A percentile compares a stretch with the other conserved stretches of the same genome.
phyloP scores from a whole-genome alignment of 2,329 filamentous ascomycete genomes.

The Scopulariopsis brevicaulis region DNA sequence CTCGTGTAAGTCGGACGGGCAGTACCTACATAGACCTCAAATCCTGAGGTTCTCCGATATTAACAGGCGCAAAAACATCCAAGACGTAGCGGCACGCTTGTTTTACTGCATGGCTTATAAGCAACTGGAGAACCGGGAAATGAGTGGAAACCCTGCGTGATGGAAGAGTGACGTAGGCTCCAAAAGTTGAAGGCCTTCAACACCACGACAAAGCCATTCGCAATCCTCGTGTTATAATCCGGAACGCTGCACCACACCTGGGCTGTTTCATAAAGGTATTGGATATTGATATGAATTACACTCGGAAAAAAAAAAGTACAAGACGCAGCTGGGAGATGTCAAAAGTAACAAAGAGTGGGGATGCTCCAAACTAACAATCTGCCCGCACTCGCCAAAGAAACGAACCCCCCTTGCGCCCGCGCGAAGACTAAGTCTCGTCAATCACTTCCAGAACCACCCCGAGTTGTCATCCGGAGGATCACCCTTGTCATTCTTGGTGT shows the following conservation, averaged over 20 bases:
- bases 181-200: neutral
- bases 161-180: neutral
- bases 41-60: neutral
- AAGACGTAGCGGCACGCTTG: neutral
- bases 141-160: neutral
- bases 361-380: neutral
- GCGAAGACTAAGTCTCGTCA: neutral
- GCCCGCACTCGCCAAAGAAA: neutral
- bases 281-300: neutral
- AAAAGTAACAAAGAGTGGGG: neutral
- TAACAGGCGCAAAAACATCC: neutral
- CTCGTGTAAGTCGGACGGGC: neutral
- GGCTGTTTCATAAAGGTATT: too few relatives aligned
- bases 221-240: too few relatives aligned
- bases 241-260: too few relatives aligned
- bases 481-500: slow-evolving; percentile 5
- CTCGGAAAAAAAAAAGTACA: neutral
- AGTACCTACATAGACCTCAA: neutral
- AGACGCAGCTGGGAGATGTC: neutral
- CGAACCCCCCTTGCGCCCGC: neutral
- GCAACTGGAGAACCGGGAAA: neutral
- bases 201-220: neutral
- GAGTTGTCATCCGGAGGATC: slow-evolving; percentile 14
- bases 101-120: neutral
- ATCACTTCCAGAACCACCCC: slow-evolving; percentile 30